Conservation (phyloP, 352 stramenopile species). For the Ophiocytium majus region DNA sequence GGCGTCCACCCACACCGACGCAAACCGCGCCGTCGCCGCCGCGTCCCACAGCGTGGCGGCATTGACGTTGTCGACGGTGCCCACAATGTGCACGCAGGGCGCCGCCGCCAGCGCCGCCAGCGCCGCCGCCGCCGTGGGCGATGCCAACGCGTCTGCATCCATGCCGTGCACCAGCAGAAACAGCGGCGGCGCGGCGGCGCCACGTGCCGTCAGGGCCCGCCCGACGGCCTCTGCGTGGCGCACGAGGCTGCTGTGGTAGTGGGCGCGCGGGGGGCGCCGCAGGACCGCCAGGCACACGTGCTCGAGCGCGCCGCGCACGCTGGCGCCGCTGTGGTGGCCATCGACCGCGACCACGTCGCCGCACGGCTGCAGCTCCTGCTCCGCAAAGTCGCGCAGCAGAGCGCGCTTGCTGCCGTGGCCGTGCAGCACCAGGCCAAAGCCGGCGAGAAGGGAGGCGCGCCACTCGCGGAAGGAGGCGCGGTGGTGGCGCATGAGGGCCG, state of each 20-base stretch:
- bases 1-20: slow-evolving; percentile 42
- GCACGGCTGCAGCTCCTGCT: not conserved
- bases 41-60: slow-evolving; percentile 55
- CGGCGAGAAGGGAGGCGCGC: slow-evolving; percentile 31
- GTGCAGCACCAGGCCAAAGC: slow-evolving; percentile 39
- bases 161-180: slow-evolving; percentile 36
- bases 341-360: not conserved
- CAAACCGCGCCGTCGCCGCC: slow-evolving; percentile 27
- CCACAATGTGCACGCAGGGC: slow-evolving; percentile 36
- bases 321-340: not conserved
- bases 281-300: not conserved
- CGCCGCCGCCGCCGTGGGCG: slow-evolving; percentile 29
- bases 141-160: slow-evolving; percentile 28
- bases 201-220: not conserved
- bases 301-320: not conserved
- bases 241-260: not conserved
- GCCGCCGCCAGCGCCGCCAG: slow-evolving; percentile 37
- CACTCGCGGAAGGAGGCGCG: slow-evolving; percentile 22
- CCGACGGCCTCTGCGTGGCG: not conserved
- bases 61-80: slow-evolving; percentile 56
- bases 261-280: not conserved
- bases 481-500: slow-evolving; percentile 13
- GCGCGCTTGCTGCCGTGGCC: slow-evolving; percentile 48
- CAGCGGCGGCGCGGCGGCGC: slow-evolving; percentile 20
- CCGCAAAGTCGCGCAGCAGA: slow-evolving; percentile 13